phyloP scores from a whole-genome alignment of 2,329 filamentous ascomycete species.

The Lecanicillium sp. region DNA sequence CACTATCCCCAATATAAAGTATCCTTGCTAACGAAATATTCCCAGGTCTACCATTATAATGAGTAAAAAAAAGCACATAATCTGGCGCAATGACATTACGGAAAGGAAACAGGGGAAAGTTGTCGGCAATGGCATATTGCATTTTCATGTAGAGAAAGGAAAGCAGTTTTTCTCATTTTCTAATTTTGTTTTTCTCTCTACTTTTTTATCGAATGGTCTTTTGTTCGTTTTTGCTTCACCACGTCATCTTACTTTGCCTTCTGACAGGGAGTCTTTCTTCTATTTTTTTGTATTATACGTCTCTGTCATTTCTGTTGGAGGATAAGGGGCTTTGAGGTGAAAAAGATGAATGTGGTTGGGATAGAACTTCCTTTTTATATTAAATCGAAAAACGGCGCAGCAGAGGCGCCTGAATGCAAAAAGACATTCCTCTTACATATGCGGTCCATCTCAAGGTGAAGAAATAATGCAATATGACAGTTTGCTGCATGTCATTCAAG shows the following conservation, averaged over 20 bases:
- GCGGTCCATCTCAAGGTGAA: no score
- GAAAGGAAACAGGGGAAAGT: background rate
- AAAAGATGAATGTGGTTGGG: constrained; percentile 2
- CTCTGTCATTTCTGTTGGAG: constrained; percentile 1
- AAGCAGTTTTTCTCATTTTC: background rate
- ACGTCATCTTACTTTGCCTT: background rate
- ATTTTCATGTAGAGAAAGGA: constrained; percentile 1
- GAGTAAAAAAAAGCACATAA: constrained; percentile 7
- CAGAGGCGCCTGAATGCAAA: no score
- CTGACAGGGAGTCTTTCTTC: constrained; percentile 1
- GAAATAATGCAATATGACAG: background rate
- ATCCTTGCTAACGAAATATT: constrained; percentile 8
- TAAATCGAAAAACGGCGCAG: background rate
- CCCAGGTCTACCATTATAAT: constrained; percentile 7
- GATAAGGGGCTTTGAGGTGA: background rate
- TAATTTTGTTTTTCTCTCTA: background rate
- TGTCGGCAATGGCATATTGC: constrained; percentile 5
- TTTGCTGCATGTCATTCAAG: no score
- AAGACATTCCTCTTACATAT: no score
- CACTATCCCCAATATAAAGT: background rate
- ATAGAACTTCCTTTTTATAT: constrained; percentile 4
- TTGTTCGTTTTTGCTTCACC: background rate
- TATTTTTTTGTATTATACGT: constrained; percentile 3
- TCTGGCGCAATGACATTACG: constrained; percentile 6
- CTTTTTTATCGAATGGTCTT: background rate